These are phyloP conservation scores for Hortiboletus campestris DNA, from an alignment of 768 basidiomycete species.

Conservation along the genomic window DNA sequence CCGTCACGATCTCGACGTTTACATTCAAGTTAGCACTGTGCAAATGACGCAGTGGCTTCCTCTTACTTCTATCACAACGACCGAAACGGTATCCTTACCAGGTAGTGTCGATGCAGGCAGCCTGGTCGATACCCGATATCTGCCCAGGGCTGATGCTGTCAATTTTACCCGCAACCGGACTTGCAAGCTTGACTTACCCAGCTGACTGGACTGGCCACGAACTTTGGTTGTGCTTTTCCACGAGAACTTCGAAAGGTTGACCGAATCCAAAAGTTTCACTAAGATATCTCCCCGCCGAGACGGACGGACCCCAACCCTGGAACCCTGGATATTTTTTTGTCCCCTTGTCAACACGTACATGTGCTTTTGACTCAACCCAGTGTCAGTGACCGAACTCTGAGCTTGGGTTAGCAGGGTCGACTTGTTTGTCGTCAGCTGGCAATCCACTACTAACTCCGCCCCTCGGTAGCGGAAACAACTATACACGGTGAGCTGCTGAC, in stretches of 20 bases:
- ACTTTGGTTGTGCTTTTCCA: neutral
- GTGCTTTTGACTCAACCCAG: conserved; percentile 4
- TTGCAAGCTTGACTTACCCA: neutral
- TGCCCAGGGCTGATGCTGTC: neutral
- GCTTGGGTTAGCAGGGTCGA: conserved; percentile 3
- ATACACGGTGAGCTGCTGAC: neutral
- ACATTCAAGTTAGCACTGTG: too few relatives aligned
- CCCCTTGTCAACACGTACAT: conserved; percentile 12
- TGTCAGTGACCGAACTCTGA: neutral
- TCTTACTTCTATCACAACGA: neutral
- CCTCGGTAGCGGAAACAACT: neutral
- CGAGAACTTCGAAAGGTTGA: neutral
- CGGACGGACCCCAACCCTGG: conserved; percentile 1
- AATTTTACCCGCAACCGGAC: neutral
- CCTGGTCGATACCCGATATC: neutral
- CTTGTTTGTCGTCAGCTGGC: neutral
- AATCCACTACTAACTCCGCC: neutral
- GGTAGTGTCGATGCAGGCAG: neutral
- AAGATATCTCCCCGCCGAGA: neutral
- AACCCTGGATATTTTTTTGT: conserved; percentile 6
- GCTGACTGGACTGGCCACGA: too few relatives aligned
- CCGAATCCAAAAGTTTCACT: neutral
- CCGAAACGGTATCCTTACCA: neutral
- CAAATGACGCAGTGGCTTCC: neutral
- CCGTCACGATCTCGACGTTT: too few relatives aligned